Evolutionary conservation across 169 alveolate species (phyloP), one percentile per base, ranked within the genome.

Genomic region (Cryptosporidium tyzzeri): DNA sequence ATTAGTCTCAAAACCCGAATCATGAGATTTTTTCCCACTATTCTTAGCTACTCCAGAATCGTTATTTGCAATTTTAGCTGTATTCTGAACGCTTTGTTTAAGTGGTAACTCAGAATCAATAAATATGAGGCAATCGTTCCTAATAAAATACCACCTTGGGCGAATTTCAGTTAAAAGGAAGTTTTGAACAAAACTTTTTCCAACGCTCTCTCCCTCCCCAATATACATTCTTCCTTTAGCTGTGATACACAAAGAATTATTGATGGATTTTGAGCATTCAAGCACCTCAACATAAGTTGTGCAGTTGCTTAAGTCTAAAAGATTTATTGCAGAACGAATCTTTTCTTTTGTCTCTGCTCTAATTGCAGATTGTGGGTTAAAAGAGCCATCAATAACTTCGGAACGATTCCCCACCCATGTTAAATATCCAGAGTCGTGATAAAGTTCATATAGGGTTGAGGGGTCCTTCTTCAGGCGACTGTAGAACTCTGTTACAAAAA

Each of bases 211-310:
- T 16, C 80, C 59, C 4, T 80, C 89, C 14, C 74, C 74, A 26
- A 80, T 45, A 59, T 80, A 80, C 89, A 80, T 80, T 53, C 89
- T 80, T 44, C 89, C 89, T 44, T 80, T 80, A 10, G 89, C 75
- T 44, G 74, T 80, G 26, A 80, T 80, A 21, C 61, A 80, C 5
- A 80, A 58, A 26, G 89, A 80, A 48, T 80, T 80, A 44, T 50
- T 62, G 14, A 80, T 62, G 18, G 89, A 80, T 50, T 65, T 80
- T 29, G 89, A 80, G 44, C 89, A 80, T 39, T 80, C 89, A 7
- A 80, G 68, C 9, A 80, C 80, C 45, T 80, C 89, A 21, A 80
- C 89, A n/a, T 80, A 80, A 8, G 89, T 80, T 31, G 89, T 80
- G 14, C 89, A 80, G 75, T 80, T 65, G 18, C 37, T 65, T 41